Evolutionary conservation across 352 stramenopile genomes (phyloP), one percentile per base, ranked within the genome.

Genomic region (Pythium guiyangense): DNA sequence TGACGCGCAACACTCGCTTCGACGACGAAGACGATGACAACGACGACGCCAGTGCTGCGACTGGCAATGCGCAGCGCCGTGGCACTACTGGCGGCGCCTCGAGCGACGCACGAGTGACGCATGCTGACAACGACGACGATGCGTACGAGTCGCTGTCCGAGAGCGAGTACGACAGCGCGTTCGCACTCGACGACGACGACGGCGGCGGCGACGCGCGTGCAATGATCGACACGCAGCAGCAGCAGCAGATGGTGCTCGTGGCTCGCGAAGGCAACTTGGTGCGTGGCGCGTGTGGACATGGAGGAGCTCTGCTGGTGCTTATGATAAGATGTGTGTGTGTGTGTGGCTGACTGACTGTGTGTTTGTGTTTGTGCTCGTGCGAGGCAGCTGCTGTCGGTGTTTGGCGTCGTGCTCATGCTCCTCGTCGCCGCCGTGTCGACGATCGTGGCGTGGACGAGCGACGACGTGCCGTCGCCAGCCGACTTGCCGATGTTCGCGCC

Each of bases 401-500:
- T 90, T 60, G 78, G 79, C 4, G 37, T 93, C 8, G 63, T 87
- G 54, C 69, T 93, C 45, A 74, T 91, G 66, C 56, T 85, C 53
- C 61, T 93, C 17, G 84, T 92, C 43, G 71, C 62, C 14, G 29
- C 73, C 44, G 80, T 91, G 27, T 84, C 78, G 35, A 61, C 85
- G 29, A 54, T 87, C 12, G 59, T 91, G 14, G 58, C 71, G 34
- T 89, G 77, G 79, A 75, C 67, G 35, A 86, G 62, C 43, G 76
- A 86, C 12, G 59, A 80, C n/a, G 53, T 64, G 10, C 20, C 50
- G 48, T 77, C 70, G 29, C 64, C 79, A 0, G 37, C 71, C 25
- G 71, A 90, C 27, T 59, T 90, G 46, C 79, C 80, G 15, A 86
- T 93, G 77, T 93, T 90, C 54, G 67, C 79, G 49, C 84, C 84